A percentile compares a stretch with the other conserved stretches of the same genome.
phyloP scores from a whole-genome alignment of 2,329 filamentous ascomycete genomes.

The Coniochaeta sp. region DNA sequence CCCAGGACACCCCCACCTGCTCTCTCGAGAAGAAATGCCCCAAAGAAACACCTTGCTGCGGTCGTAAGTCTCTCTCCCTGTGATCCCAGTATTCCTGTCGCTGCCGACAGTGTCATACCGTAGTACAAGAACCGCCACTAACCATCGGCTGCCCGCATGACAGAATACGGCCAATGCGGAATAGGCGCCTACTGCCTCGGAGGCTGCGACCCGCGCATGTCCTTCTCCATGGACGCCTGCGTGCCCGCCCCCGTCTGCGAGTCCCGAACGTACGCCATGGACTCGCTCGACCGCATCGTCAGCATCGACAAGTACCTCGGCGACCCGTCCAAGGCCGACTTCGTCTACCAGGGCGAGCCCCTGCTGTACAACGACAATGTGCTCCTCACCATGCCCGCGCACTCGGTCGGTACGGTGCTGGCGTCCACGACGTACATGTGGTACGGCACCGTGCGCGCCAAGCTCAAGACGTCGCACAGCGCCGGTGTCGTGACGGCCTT shows the following conservation, averaged over 20 bases:
- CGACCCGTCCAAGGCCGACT: slow-evolving; percentile 71
- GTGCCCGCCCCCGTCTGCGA: slow-evolving; percentile 78
- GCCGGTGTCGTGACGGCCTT: slow-evolving; percentile 93
- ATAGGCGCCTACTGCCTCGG: slow-evolving; percentile 92
- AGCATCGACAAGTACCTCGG: slow-evolving; percentile 80
- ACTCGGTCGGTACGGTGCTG: slow-evolving; percentile 80
- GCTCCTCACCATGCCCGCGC: slow-evolving; percentile 81
- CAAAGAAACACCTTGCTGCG: slow-evolving; percentile 67
- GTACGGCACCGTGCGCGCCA: slow-evolving; percentile 90
- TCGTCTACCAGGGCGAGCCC: slow-evolving; percentile 79
- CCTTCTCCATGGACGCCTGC: slow-evolving; percentile 76
- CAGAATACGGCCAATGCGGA: slow-evolving; percentile 90
- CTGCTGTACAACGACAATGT: slow-evolving; percentile 61
- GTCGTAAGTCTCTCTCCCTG: slow-evolving; percentile 51
- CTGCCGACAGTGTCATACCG: background rate
- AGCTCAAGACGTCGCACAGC: slow-evolving; percentile 76
- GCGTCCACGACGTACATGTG: slow-evolving; percentile 84
- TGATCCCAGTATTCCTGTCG: background rate
- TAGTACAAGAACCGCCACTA: background rate
- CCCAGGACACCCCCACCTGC: slow-evolving; percentile 31
- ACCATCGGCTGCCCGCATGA: slow-evolving; percentile 12
- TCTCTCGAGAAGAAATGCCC: slow-evolving; percentile 57
- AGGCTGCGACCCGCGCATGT: slow-evolving; percentile 85
- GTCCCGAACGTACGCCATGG: slow-evolving; percentile 66
- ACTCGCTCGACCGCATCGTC: slow-evolving; percentile 60